Evolutionary conservation across 768 basidiomycete species (phyloP), one percentile per base, ranked within the genome.

Genomic region (Boletus fagicola): DNA sequence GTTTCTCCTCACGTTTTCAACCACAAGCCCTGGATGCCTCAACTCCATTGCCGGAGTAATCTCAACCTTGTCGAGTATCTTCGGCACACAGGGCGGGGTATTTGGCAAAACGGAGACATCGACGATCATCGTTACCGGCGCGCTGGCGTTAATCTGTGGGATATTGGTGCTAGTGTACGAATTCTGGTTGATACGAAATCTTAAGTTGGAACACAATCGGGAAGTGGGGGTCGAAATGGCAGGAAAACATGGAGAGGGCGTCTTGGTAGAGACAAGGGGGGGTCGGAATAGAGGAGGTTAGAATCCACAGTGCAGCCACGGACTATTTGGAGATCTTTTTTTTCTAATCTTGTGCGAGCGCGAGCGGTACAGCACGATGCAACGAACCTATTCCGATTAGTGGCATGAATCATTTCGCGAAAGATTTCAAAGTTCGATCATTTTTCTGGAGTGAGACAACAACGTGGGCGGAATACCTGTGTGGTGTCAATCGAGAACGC

Each of bases 21-120:
- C 15, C 40, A 36, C 58, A 60, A 84, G 83, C 38, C 84, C 84
- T 20, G 84, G 84, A 13, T 67, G 77, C 40, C 70, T 85, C 52
- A 84, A 85, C 65, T 83, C 81, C 12, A 61, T 80, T 16, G 81
- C 83, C 1, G 84, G 84, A 20, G 56, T 86, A 0, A 72, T 86
- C 20, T 84, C 84, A 0, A 83, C 82, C 2, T 61, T 86, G 51
- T 68, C 79, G 11, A 82, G 72, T 59, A 69, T 84, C 16, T 83
- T 77, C 36, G 82, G 82, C 7, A 70, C 69, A 4, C 83, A 86
- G 53, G 66, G 73, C 28, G 79, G 81, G 4, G 64, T 74, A 39
- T 74, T 83, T 54, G 76, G 76, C 5, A 71, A 65, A 30, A 72
- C 78, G 0, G 76, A 78, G 44, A 75, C 72, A 58, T 68, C 76